Conservation (phyloP, 1,284 basidiomycete species). For the Gomphus bonarii region DNA sequence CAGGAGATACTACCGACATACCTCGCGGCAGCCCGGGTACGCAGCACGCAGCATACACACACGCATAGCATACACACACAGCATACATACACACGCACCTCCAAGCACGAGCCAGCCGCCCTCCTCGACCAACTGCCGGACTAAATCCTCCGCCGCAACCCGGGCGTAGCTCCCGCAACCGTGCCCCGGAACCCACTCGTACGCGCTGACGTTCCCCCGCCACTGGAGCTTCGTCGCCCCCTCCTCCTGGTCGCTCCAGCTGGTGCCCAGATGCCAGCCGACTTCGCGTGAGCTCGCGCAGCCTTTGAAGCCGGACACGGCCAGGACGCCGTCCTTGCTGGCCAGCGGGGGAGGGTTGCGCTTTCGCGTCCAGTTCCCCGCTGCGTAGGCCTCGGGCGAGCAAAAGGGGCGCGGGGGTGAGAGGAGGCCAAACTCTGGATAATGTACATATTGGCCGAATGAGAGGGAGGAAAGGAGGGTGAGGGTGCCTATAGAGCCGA, state of each 20-base stretch:
- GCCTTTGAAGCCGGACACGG: conserved; percentile 43
- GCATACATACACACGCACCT: conserved; percentile 24
- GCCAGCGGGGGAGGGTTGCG: conserved; percentile 29
- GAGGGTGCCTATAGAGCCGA: background rate
- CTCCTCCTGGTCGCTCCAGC: conserved; percentile 38
- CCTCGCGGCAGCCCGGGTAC: too few relatives aligned
- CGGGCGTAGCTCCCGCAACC: conserved; percentile 29
- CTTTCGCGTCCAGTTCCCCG: conserved; percentile 32
- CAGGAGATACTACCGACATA: too few relatives aligned
- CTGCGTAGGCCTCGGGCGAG: conserved; percentile 31
- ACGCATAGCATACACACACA: too few relatives aligned
- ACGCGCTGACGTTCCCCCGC: conserved; percentile 30
- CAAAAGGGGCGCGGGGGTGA: conserved; percentile 20
- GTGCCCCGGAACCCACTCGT: conserved; percentile 38
- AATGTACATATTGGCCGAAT: background rate
- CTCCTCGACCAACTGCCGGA: conserved; percentile 49
- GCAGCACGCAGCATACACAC: too few relatives aligned
- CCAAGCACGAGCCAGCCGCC: conserved; percentile 59
- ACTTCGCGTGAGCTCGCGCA: conserved; percentile 53
- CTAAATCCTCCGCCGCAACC: conserved; percentile 31
- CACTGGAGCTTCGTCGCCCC: conserved; percentile 25
- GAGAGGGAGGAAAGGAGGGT: background rate
- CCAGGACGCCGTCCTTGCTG: conserved; percentile 31
- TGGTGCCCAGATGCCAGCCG: conserved; percentile 48
- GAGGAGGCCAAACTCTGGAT: background rate